Evolutionary conservation across 2,329 filamentous ascomycete genomes (phyloP), one percentile per base, ranked within the genome.

Genomic region (Colletotrichum tabaci): DNA sequence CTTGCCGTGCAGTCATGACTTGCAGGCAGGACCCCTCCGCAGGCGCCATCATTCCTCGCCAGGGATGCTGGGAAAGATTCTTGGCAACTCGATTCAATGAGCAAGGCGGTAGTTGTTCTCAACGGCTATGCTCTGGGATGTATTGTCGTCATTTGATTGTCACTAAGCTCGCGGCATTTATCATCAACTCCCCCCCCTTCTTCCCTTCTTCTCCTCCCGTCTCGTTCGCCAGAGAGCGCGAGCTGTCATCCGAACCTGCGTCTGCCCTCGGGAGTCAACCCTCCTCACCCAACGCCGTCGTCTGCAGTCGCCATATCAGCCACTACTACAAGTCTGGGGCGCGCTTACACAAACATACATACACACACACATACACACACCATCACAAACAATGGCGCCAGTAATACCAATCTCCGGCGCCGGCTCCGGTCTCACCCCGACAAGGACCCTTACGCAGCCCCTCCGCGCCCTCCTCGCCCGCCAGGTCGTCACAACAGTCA

Each of bases 401-500:
- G 49, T 62, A 52, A 42, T 56, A 66, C 55, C 40, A 35, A 15
- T 42, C 56, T 53, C 61, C 40, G 44, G 42, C 35, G 55, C 70
- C 55, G 23, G 18, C 35, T 15, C 63, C 26, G 42, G 23, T 23
- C 63, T 49, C 35, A 49, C 60, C 53, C 72, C 64, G 50, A 73
- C 69, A 26, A 65, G 53, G 38, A 67, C 35, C 42, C 46, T 73
- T 44, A 53, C 53, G 3, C 42, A n/a, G 8, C 21, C 53, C 53
- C 23, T 72, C 9, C 70, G 53, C 30, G 49, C 49, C 23, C 44
- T 72, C 42, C 9, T 73, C 21, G 50, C 40, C 53, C 68, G 72
- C n/a, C 72, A 73, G 21, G 74, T 75, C 13, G 82, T 81, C 1
- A 77, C 82, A 4, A 83, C 82, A 2, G 76, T 83, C 26, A 63